phyloP scores from a whole-genome alignment of 306 rosid species.

The Herpetospermum pedunculosum region DNA sequence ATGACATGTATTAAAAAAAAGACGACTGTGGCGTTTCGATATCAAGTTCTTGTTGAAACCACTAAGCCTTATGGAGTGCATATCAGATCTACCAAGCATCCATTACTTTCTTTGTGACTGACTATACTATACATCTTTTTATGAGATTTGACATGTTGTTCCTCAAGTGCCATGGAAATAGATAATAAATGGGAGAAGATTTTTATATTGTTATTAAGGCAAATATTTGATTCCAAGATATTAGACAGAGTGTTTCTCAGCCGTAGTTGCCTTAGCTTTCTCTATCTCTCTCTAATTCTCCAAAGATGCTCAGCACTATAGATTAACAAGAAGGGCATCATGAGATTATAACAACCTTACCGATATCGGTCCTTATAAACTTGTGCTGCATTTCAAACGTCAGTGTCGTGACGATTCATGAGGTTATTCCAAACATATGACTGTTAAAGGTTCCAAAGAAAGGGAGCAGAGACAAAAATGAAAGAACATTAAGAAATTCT shows the following conservation, averaged over 20 bases:
- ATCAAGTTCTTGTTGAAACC: background rate
- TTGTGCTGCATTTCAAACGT: background rate
- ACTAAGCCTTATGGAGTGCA: slow-evolving; percentile 1
- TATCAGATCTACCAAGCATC: slow-evolving; percentile 5
- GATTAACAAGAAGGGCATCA: slow-evolving; percentile 5
- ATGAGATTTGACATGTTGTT: slow-evolving; percentile 9
- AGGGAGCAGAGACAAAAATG: background rate
- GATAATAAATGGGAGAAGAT: background rate
- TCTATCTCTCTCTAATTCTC: background rate
- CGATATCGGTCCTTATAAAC: background rate
- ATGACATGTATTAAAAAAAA: background rate
- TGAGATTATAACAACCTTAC: background rate
- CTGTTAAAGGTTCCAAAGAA: slow-evolving; percentile 2
- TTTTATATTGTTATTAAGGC: background rate
- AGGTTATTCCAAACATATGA: background rate
- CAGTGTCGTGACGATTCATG: slow-evolving; percentile 1
- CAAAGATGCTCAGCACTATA: slow-evolving; percentile 5
- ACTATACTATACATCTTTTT: slow-evolving; percentile 9
- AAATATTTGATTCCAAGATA: slow-evolving; percentile 9
- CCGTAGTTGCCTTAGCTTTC: background rate
- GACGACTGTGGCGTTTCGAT: background rate
- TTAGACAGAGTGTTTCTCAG: background rate
- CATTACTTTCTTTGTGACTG: slow-evolving; percentile 7
- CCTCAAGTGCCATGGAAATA: background rate
- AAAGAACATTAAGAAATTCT: background rate